These are phyloP conservation scores for Ogataea hybrid DNA, from an alignment of 1,139 yeast genomes.

Conservation along the genomic window DNA sequence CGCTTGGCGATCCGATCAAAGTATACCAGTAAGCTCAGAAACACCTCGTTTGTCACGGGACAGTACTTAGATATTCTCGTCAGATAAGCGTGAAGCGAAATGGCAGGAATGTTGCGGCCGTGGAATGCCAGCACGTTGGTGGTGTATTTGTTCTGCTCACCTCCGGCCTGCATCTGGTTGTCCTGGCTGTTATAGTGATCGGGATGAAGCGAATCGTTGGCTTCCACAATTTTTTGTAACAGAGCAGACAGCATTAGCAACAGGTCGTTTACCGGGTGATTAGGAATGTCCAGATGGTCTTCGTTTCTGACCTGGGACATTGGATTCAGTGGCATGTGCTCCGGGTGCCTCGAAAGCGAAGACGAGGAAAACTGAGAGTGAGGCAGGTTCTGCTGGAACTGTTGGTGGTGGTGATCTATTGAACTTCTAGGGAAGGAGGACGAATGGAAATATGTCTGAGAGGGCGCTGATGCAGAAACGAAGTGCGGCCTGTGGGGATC, in stretches of 20 bases:
- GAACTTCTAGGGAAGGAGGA: slow-evolving; percentile 16
- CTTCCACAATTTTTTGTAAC: slow-evolving; percentile 81
- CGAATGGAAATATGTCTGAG: slow-evolving; percentile 17
- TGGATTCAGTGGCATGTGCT: slow-evolving; percentile 3
- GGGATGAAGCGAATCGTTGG: slow-evolving; percentile 85
- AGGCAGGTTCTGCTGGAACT: slow-evolving; percentile 5
- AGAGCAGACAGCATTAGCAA: slow-evolving; percentile 82
- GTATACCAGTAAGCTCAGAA: slow-evolving; percentile 82
- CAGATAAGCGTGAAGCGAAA: slow-evolving; percentile 83
- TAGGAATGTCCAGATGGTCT: slow-evolving; percentile 75
- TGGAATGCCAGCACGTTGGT: slow-evolving; percentile 88
- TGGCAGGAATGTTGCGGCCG: slow-evolving; percentile 95
- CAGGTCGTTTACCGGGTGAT: slow-evolving; percentile 78
- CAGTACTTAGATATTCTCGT: slow-evolving; percentile 92
- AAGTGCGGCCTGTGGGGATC: slow-evolving; percentile 15
- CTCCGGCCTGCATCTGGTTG: slow-evolving; percentile 31
- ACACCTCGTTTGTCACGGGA: slow-evolving; percentile 97
- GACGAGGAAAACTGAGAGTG: slow-evolving; percentile 11
- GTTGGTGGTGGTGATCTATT: slow-evolving; percentile 29
- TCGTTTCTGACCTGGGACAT: slow-evolving; percentile 26
- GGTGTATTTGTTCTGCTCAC: slow-evolving; percentile 46
- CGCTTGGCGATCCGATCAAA: slow-evolving; percentile 92
- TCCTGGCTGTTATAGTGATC: slow-evolving; percentile 55
- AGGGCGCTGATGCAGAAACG: slow-evolving; percentile 31
- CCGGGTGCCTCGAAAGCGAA: slow-evolving; percentile 10